Percentiles rank a stretch among this genome's conserved stretches.
Evolutionary conservation across 208 protist species (phyloP).

Genomic region (Wallacemonas rigidus): DNA sequence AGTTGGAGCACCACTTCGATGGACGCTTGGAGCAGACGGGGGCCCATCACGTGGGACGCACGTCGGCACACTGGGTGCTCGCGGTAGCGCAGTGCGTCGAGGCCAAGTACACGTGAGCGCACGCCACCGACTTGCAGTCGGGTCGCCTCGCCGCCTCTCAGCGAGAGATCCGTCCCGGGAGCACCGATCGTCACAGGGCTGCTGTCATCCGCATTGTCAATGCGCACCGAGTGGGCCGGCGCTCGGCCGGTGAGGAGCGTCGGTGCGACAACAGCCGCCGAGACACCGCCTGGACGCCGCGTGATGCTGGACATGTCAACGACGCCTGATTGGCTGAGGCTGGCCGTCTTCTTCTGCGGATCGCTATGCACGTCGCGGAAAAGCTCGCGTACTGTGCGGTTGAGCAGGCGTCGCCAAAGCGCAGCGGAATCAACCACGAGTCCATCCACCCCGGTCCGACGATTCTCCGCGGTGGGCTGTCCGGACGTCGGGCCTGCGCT

Average conservation of each 20-base stretch:
- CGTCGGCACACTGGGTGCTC: constrained; percentile 6
- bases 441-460: background rate
- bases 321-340: too few species aligned
- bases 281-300: too few species aligned
- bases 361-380: background rate
- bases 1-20: constrained; percentile 59
- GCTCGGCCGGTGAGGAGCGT: background rate
- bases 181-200: too few species aligned
- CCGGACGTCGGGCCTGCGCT: background rate
- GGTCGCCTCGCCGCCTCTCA: too few species aligned
- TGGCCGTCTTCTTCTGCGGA: too few species aligned
- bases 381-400: constrained; percentile 33
- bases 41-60: constrained; percentile 7
- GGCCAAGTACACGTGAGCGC: constrained; percentile 11
- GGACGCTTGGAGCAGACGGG: constrained; percentile 7
- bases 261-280: background rate
- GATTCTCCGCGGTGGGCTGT: too few species aligned
- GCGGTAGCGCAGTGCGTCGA: constrained; percentile 10
- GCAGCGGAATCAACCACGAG: constrained; percentile 22
- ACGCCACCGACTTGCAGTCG: background rate
- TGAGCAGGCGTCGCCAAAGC: constrained; percentile 43
- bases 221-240: too few species aligned
- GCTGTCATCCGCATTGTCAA: too few species aligned
- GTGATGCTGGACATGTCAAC: too few species aligned
- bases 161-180: too few species aligned